phyloP scores from a whole-genome alignment of 2,329 filamentous ascomycete species.

The Rutstroemia sydowiana region DNA sequence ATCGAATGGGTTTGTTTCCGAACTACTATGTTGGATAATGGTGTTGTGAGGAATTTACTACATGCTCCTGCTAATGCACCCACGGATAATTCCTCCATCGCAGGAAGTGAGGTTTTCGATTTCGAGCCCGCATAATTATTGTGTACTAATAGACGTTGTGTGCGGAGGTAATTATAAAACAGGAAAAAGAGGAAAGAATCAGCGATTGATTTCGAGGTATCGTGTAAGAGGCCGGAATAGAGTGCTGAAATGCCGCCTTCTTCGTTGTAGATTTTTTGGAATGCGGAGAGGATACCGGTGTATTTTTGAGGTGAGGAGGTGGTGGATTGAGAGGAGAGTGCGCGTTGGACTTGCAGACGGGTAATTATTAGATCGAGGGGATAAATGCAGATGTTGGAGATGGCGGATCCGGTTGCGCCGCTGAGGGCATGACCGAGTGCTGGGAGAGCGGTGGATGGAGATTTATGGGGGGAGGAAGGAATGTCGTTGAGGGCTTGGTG shows the following conservation, averaged over 20 bases:
- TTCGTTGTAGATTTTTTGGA: constrained; percentile 59
- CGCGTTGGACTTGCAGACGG: constrained; percentile 70
- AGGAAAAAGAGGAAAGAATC: constrained; percentile 86
- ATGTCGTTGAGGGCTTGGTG: constrained; percentile 32
- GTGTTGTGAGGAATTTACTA: constrained; percentile 69
- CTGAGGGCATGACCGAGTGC: constrained; percentile 77
- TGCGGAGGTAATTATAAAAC: constrained; percentile 55
- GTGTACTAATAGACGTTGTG: constrained; percentile 34
- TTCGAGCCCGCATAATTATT: too few species aligned
- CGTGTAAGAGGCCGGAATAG: constrained; percentile 57
- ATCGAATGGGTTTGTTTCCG: constrained; percentile 66
- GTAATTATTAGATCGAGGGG: constrained; percentile 78
- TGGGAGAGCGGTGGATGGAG: constrained; percentile 44
- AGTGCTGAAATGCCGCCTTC: constrained; percentile 65
- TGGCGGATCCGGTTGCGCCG: constrained; percentile 68
- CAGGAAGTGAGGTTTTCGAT: constrained; percentile 40
- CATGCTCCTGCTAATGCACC: constrained; percentile 68
- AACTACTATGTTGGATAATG: constrained; percentile 74
- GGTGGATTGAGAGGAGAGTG: constrained; percentile 36
- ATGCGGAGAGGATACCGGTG: constrained; percentile 59
- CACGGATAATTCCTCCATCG: constrained; percentile 66
- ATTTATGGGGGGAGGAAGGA: constrained; percentile 19
- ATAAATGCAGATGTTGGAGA: constrained; percentile 73
- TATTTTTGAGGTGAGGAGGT: constrained; percentile 43
- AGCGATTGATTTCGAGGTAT: constrained; percentile 58